Evolutionary conservation across 2,329 filamentous ascomycete genomes (phyloP).

Genomic region (Proliferodiscus dingleyae): DNA sequence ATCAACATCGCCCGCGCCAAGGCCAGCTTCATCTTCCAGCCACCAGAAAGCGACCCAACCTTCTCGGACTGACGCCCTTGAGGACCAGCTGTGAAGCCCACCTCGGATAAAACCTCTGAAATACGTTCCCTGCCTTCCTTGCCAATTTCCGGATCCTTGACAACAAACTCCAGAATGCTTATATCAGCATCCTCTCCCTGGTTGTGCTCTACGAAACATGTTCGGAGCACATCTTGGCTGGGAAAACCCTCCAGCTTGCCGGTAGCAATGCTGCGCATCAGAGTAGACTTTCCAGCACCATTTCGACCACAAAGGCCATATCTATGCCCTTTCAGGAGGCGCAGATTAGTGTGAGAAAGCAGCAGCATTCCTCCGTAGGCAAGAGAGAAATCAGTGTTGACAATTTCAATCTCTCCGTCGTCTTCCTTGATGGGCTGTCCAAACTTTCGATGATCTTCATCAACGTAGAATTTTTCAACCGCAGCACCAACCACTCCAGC

Average conservation of each 20-base stretch:
- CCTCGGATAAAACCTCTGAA: conserved; percentile 76
- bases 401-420: conserved; percentile 89
- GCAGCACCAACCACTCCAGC: conserved; percentile 61
- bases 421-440: conserved; percentile 82
- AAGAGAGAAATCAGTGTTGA: conserved; percentile 95
- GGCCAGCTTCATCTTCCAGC: conserved; percentile 99
- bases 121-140: conserved; percentile 77
- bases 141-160: conserved; percentile 82
- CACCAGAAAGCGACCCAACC: conserved; percentile 87
- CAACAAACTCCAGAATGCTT: conserved; percentile 88
- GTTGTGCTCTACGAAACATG: conserved; percentile 98
- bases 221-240: conserved; percentile 83
- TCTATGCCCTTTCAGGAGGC: conserved; percentile 90
- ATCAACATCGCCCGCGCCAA: conserved; percentile 94
- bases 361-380: conserved; percentile 97
- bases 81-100: conserved; percentile 87
- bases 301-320: conserved; percentile 97
- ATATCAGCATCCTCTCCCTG: conserved; percentile 97
- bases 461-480: conserved; percentile 72
- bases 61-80: conserved; percentile 84
- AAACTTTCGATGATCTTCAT: conserved; percentile 82
- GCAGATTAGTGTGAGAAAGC: conserved; percentile 90
- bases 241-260: conserved; percentile 98
- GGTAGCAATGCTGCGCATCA: conserved; percentile 93
- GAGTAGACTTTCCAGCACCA: conserved; percentile 96